Evolutionary conservation across 2,329 filamentous ascomycete genomes (phyloP).

Genomic region (Emmonsiellopsis sp.): DNA sequence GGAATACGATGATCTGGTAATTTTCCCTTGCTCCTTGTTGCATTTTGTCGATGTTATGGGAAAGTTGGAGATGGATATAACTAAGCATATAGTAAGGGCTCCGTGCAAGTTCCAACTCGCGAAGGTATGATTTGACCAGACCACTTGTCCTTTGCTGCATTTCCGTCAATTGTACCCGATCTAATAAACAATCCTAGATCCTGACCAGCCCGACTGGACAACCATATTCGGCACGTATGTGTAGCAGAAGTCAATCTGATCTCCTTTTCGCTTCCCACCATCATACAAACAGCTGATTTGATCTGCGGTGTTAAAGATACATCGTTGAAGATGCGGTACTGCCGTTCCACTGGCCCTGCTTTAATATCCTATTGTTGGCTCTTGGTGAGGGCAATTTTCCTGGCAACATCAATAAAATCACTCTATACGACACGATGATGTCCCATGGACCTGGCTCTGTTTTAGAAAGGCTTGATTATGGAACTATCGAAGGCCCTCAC

Average conservation of each 20-base stretch:
- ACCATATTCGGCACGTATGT: not conserved
- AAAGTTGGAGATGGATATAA: too few relatives aligned
- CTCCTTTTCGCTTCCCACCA: not conserved
- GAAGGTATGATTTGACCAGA: too few relatives aligned
- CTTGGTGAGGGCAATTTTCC: not conserved
- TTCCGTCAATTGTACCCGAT: too few relatives aligned
- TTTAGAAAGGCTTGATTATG: not conserved
- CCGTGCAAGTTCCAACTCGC: too few relatives aligned
- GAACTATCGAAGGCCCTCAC: not conserved
- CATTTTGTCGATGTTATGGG: too few relatives aligned
- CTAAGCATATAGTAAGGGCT: too few relatives aligned
- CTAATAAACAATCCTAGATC: too few relatives aligned
- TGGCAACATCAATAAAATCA: not conserved
- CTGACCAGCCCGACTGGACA: too few relatives aligned
- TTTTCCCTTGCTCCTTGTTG: not conserved
- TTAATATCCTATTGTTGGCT: not conserved
- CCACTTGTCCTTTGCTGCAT: too few relatives aligned
- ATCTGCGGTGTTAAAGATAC: not conserved
- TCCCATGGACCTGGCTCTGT: not conserved
- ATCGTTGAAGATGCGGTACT: not conserved
- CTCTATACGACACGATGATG: not conserved
- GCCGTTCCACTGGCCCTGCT: constrained; percentile 2
- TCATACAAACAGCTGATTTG: not conserved
- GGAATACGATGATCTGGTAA: not conserved
- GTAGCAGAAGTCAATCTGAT: not conserved